phyloP scores from a whole-genome alignment of 345 rosid species.

The Adansonia digitata region DNA sequence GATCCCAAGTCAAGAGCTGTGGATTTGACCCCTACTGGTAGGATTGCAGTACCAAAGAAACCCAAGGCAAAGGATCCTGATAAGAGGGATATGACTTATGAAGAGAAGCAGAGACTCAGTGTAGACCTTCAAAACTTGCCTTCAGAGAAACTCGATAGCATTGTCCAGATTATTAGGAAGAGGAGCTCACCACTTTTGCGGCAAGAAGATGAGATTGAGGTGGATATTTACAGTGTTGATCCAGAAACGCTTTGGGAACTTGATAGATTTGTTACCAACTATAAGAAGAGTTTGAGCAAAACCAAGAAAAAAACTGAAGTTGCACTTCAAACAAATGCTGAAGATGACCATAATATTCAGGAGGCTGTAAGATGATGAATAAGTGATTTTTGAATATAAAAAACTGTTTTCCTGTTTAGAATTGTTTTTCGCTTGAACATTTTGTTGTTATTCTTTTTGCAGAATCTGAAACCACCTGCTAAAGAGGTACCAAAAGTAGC shows the following conservation, averaged over 20 bases:
- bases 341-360: slow-evolving; percentile 31
- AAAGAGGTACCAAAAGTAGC: slow-evolving; percentile 24
- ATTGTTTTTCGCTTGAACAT: neutral
- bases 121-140: slow-evolving; percentile 67
- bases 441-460: slow-evolving; percentile 10
- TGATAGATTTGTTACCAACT: slow-evolving; percentile 45
- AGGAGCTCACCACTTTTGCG: slow-evolving; percentile 61
- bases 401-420: neutral
- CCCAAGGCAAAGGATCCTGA: slow-evolving; percentile 35
- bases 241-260: slow-evolving; percentile 89
- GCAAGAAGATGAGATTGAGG: slow-evolving; percentile 86
- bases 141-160: slow-evolving; percentile 60
- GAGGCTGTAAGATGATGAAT: slow-evolving; percentile 39
- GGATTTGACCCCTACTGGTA: slow-evolving; percentile 21
- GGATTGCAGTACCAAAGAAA: slow-evolving; percentile 34
- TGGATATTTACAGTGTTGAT: slow-evolving; percentile 83
- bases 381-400: slow-evolving; percentile 2
- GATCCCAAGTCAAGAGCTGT: slow-evolving; percentile 25
- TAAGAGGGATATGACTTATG: slow-evolving; percentile 64
- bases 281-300: slow-evolving; percentile 42
- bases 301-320: slow-evolving; percentile 36
- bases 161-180: slow-evolving; percentile 82
- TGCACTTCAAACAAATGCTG: slow-evolving; percentile 29
- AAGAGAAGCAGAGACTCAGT: slow-evolving; percentile 80
- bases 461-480: slow-evolving; percentile 26